Conservation (phyloP, 345 rosid genomes). For the Mercurialis annua region DNA sequence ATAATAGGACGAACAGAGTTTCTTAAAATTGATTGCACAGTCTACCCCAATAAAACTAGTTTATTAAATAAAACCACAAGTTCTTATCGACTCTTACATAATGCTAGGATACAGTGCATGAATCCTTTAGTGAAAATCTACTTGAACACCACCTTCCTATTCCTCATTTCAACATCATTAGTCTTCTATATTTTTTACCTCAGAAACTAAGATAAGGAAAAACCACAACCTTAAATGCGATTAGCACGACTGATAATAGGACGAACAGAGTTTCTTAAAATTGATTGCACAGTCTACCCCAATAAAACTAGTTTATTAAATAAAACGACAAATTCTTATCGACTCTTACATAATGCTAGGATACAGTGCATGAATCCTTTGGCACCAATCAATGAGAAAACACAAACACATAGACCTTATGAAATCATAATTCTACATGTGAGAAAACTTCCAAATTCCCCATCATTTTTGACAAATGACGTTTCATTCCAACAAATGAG, state of each 20-base stretch:
- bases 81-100: neutral
- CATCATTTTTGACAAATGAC: neutral
- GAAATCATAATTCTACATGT: neutral
- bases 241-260: neutral
- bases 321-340: neutral
- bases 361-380: neutral
- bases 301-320: neutral
- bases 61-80: neutral
- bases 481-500: neutral
- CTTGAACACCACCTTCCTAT: neutral
- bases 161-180: neutral
- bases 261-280: neutral
- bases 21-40: neutral
- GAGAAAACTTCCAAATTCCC: neutral
- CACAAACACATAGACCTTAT: neutral
- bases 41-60: neutral
- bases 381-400: neutral
- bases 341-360: neutral
- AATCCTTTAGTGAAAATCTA: neutral
- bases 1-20: neutral
- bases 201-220: conserved; percentile 6
- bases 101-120: neutral
- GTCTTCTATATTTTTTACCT: neutral
- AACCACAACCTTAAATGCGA: neutral
- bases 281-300: neutral